Base-by-base conservation (phyloP, 805 yeast species). In the Schwanniomyces occidentalis region DNA sequence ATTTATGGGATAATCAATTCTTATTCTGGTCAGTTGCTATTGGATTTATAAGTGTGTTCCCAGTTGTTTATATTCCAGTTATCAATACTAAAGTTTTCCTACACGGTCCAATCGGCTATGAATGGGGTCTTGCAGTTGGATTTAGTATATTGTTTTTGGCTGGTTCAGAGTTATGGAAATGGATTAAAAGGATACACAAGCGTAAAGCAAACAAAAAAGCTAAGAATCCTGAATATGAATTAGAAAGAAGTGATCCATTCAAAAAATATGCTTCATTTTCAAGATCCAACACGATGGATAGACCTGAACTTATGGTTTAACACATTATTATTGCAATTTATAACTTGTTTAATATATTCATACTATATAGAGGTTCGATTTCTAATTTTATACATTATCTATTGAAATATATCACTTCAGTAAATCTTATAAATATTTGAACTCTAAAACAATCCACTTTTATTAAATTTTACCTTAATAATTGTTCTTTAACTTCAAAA, bases 1-100 rank as follows among this genome's bases (percentile, higher is more conserved):
- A 82, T 52, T 59, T 86, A 27, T 85, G 88, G 85, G 61, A 62
- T 9, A 87, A 87, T 61, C 77, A 83, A 58, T 79, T 87, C 44
- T 67, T 87, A 51, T 83, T 86, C 66, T 85, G 90, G 89, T 85
- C 95, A 1, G 76, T 87, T 29, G 54, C 82, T 22, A 64, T 75
- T 33, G 96, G 93, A 2, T 75, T 83, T 42, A 58, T 74, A 9
- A 72, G 87, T 2, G 80, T 84, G 4, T 81, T 87, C 74, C 95
- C 95, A 27, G 83, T 85, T 13, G 78, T 86, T 24, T 86, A 86
- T 60, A 87, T 87, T 44, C 95, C 96, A 5, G 95, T 84, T n/a
- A 85, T 87, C 53, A 87, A 87, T 58, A 63, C 70, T 28, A 73
- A 75, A 42, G 95, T 87, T 6, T 87, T 87, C 56, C 65, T 81